phyloP scores from a whole-genome alignment of 805 yeast genomes.

The Metschnikowia hibisci region DNA sequence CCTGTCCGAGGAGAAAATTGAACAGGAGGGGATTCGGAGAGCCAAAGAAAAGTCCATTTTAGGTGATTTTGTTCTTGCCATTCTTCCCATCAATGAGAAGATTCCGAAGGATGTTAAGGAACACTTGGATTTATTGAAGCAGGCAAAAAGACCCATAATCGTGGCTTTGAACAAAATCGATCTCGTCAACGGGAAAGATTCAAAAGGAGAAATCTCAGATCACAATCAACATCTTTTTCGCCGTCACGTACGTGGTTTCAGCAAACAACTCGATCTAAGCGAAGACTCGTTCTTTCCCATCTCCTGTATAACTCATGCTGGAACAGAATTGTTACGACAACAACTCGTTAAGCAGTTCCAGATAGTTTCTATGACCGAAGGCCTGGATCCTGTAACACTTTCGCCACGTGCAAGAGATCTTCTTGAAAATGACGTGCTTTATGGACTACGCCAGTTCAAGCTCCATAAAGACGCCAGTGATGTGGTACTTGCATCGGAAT shows the following conservation, averaged over 20 bases:
- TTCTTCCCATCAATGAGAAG: constrained; percentile 43
- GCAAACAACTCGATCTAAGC: constrained; percentile 15
- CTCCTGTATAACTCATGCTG: constrained; percentile 60
- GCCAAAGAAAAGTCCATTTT: constrained; percentile 58
- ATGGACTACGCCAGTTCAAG: constrained; percentile 66
- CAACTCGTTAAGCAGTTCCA: constrained; percentile 46
- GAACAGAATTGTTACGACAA: constrained; percentile 47
- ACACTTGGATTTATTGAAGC: constrained; percentile 34
- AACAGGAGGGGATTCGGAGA: constrained; percentile 73
- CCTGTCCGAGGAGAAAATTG: constrained; percentile 45
- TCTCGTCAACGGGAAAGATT: constrained; percentile 26
- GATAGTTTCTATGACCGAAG: constrained; percentile 44
- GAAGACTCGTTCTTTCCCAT: constrained; percentile 27
- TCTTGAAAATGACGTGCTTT: constrained; percentile 67
- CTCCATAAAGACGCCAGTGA: constrained; percentile 52
- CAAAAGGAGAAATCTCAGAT: constrained; percentile 7
- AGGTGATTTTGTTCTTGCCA: constrained; percentile 68
- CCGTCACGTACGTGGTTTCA: background rate
- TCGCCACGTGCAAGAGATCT: constrained; percentile 77
- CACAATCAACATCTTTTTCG: background rate
- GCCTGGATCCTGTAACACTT: constrained; percentile 63
- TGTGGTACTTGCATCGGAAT: constrained; percentile 76
- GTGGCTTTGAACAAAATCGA: constrained; percentile 62
- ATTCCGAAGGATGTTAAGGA: constrained; percentile 35
- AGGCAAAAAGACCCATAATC: constrained; percentile 30